Conservation (phyloP, 139 green algal genomes). For the Chlorella sp. region DNA sequence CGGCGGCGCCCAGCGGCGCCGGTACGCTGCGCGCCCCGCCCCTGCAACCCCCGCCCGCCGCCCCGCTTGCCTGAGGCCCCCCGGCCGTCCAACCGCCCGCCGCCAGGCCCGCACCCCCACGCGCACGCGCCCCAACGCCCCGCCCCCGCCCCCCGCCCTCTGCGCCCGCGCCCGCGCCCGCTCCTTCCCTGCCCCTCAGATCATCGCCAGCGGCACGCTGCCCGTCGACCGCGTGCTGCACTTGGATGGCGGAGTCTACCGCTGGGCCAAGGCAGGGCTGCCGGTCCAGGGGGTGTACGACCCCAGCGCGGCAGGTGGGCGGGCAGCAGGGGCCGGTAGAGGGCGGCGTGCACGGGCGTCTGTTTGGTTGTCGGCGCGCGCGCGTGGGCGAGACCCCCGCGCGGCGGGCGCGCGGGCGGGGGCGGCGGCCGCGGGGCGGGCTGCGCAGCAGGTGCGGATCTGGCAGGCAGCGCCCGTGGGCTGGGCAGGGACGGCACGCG, state of each 20-base stretch:
- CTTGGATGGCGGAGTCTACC: conserved; percentile 54
- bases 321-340: too few species aligned
- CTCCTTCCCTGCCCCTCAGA: background rate
- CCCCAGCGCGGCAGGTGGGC: background rate
- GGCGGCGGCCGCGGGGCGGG: too few species aligned
- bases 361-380: too few species aligned
- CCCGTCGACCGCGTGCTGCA: conserved; percentile 34
- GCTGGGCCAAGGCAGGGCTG: conserved; percentile 40
- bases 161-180: background rate
- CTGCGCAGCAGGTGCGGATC: too few species aligned
- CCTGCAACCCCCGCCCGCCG: background rate
- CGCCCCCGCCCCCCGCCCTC: background rate
- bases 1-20: background rate
- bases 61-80: background rate
- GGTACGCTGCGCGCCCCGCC: background rate
- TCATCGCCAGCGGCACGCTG: conserved; percentile 7
- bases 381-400: too few species aligned
- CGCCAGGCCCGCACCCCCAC: too few species aligned
- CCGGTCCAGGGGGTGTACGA: conserved; percentile 48
- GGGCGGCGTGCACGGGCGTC: too few species aligned
- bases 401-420: too few species aligned
- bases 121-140: too few species aligned
- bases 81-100: background rate
- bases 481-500: too few species aligned
- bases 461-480: too few species aligned